Conservation (phyloP, 1,139 yeast species). For the Blastobotrys apis region DNA sequence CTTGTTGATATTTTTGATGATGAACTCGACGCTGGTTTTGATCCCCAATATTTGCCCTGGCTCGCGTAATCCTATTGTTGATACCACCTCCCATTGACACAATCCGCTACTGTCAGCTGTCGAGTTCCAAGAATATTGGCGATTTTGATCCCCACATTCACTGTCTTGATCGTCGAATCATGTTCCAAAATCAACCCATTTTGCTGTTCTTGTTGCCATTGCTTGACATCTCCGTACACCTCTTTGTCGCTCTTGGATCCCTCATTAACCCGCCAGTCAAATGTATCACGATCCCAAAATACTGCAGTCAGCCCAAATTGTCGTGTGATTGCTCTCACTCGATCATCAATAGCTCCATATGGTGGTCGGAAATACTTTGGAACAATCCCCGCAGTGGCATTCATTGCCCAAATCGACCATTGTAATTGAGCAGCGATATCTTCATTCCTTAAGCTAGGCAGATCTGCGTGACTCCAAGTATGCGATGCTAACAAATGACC, state of each 20-base stretch:
- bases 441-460: slow-evolving; percentile 74
- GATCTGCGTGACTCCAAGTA: slow-evolving; percentile 87
- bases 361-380: slow-evolving; percentile 97
- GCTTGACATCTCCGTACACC: slow-evolving; percentile 51
- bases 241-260: slow-evolving; percentile 44
- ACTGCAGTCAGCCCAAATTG: slow-evolving; percentile 87
- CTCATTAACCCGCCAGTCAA: slow-evolving; percentile 73
- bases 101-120: slow-evolving; percentile 78
- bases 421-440: slow-evolving; percentile 82
- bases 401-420: slow-evolving; percentile 98
- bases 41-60: slow-evolving; percentile 1
- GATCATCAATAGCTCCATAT: slow-evolving; percentile 86
- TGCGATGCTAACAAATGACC: slow-evolving; percentile 88
- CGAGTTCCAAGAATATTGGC: slow-evolving; percentile 47
- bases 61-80: slow-evolving; percentile 19
- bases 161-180: slow-evolving; percentile 66
- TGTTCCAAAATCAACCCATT: slow-evolving; percentile 80
- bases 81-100: slow-evolving; percentile 58
- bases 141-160: slow-evolving; percentile 61
- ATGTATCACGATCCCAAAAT: slow-evolving; percentile 87
- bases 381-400: slow-evolving; percentile 83
- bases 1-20: too few relatives aligned
- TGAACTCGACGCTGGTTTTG: background rate
- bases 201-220: slow-evolving; percentile 44
- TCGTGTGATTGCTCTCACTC: slow-evolving; percentile 73